Conservation (phyloP, 192 early-diverging fungal species). For the Allomyces javanicus region DNA sequence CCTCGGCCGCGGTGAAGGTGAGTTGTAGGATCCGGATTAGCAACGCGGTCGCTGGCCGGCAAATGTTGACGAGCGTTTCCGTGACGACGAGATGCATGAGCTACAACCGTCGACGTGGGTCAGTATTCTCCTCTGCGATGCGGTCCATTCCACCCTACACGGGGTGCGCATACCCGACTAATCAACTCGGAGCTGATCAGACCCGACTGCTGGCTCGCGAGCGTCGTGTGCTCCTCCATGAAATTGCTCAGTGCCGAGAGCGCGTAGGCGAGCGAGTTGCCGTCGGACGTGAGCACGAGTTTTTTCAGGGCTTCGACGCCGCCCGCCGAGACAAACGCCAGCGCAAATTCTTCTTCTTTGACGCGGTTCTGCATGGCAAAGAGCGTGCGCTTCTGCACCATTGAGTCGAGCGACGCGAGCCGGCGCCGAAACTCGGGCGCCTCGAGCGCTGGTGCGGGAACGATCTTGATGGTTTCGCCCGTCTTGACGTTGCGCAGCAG, state of each 20-base stretch:
- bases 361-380: too few relatives aligned
- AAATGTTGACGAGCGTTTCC: slow-evolving; percentile 46
- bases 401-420: too few relatives aligned
- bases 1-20: too few relatives aligned
- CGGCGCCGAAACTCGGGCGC: too few relatives aligned
- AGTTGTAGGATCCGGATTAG: slow-evolving; percentile 22
- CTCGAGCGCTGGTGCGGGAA: too few relatives aligned
- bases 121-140: not conserved
- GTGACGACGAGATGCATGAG: slow-evolving; percentile 33
- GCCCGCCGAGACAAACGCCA: slow-evolving; percentile 33
- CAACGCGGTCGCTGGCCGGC: slow-evolving; percentile 47
- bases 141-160: not conserved
- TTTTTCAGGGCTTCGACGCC: slow-evolving; percentile 36
- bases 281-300: slow-evolving; percentile 29
- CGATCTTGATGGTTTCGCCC: too few relatives aligned
- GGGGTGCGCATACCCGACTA: slow-evolving; percentile 16
- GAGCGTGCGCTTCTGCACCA: too few relatives aligned
- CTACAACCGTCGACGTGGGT: slow-evolving; percentile 6
- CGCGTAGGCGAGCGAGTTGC: slow-evolving; percentile 51
- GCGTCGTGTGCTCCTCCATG: slow-evolving; percentile 32
- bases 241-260: slow-evolving; percentile 37
- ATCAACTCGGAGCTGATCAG: slow-evolving; percentile 25
- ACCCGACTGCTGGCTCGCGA: slow-evolving; percentile 27
- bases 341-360: slow-evolving; percentile 42
- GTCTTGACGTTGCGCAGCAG: too few relatives aligned